A percentile compares a stretch with the other conserved stretches of the same genome.
These are phyloP conservation scores for Aspergillus viridinutans DNA, from an alignment of 2,329 filamentous ascomycete species.

Conservation along the genomic window DNA sequence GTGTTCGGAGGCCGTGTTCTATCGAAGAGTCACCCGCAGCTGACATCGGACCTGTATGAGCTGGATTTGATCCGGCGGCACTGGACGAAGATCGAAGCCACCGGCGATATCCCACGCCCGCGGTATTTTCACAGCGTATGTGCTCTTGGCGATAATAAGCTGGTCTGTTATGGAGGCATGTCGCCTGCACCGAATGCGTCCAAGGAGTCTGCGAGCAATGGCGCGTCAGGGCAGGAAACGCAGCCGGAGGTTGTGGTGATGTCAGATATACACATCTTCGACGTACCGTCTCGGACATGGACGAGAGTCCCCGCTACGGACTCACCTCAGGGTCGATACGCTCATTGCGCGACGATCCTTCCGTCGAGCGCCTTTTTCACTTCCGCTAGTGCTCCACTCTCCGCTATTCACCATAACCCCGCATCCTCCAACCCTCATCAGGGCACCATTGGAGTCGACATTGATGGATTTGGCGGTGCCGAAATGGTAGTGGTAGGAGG, in stretches of 20 bases:
- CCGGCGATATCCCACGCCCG: constrained; percentile 80
- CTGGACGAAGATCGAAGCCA: constrained; percentile 84
- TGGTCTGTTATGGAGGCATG: constrained; percentile 98
- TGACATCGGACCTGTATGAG: constrained; percentile 91
- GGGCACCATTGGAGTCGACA: constrained; percentile 78
- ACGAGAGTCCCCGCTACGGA: constrained; percentile 76
- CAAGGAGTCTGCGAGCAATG: constrained; percentile 40
- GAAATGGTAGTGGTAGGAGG: constrained; percentile 98
- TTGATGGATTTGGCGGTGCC: constrained; percentile 86
- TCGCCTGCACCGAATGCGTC: constrained; percentile 62
- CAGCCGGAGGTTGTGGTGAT: constrained; percentile 91
- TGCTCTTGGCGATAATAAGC: constrained; percentile 84
- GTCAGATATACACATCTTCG: constrained; percentile 96
- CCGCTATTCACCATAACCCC: constrained; percentile 85
- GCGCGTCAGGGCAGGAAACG: constrained; percentile 50
- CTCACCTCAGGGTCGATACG: constrained; percentile 87
- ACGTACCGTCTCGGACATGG: constrained; percentile 78
- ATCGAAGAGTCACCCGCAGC: constrained; percentile 74
- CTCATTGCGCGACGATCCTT: constrained; percentile 89
- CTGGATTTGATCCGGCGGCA: constrained; percentile 85
- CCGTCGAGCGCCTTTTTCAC: constrained; percentile 84
- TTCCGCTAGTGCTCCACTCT: constrained; percentile 76
- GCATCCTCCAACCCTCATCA: constrained; percentile 78
- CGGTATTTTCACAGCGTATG: constrained; percentile 98
- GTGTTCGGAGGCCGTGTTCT: constrained; percentile 90